Evolutionary conservation across 2,329 filamentous ascomycete species (phyloP).

Genomic region (Coleophoma crateriformis): DNA sequence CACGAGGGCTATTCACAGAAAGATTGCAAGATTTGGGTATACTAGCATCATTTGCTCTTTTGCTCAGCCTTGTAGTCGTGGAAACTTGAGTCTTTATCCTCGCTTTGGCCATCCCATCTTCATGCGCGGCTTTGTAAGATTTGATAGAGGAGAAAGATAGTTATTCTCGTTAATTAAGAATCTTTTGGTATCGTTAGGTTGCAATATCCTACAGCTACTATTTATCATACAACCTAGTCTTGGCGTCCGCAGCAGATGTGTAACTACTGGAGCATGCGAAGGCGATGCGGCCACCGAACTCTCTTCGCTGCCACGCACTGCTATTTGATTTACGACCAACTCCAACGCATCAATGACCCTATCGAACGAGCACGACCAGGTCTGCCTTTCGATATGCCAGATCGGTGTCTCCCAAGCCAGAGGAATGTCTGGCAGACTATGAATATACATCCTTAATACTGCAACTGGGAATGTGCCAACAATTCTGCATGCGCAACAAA

Average conservation of each 20-base stretch:
- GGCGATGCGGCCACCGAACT: conserved; percentile 21
- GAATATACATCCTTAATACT: conserved; percentile 13
- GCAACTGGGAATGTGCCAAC: conserved; percentile 23
- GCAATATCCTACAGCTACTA: no score
- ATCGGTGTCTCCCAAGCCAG: conserved; percentile 17
- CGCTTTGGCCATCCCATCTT: no score
- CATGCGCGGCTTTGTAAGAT: no score
- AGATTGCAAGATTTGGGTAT: no score
- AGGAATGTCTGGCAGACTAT: conserved; percentile 13
- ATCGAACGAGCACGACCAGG: conserved; percentile 8
- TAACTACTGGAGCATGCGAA: conserved; percentile 19
- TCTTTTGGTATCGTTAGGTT: no score
- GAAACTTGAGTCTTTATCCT: no score
- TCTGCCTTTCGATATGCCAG: conserved; percentile 21
- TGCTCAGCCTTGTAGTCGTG: no score
- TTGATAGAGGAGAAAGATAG: no score
- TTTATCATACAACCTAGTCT: no score
- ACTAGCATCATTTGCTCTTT: no score
- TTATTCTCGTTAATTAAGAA: no score
- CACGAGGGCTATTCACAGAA: no score
- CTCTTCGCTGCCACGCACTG: conserved; percentile 23
- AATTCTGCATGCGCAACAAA: conserved; percentile 12
- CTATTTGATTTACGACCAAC: conserved; percentile 22
- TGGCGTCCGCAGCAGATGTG: conserved; percentile 15
- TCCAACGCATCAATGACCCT: conserved; percentile 25